Evolutionary conservation across 179 eudicot genomes (phyloP), one percentile per base, ranked within the genome.

Genomic region (Corrigiola litoralis): DNA sequence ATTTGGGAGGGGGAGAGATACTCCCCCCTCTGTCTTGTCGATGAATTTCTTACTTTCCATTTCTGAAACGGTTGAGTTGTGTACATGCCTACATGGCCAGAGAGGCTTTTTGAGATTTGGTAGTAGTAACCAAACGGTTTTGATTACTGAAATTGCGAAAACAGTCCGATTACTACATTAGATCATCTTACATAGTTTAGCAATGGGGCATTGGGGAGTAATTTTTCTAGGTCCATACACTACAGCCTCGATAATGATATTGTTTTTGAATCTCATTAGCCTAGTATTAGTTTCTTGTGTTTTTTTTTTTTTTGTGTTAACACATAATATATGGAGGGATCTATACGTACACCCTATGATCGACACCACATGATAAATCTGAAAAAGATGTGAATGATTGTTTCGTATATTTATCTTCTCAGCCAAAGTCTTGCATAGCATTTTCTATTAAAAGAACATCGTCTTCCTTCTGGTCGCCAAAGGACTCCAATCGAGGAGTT

Each of bases 71-170:
- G 40, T 38, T 32, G 65, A 68, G 64, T 4, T 55, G 5, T 63
- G 58, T 63, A 63, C 56, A 55, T 57, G 66, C 56, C 65, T 63
- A 63, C 56, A 55, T 57, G 66, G 61, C 65, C 42, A 32, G 4
- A 54, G 37, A 10, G 40, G 38, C 12, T 18, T 56, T 44, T 42
- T 54, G 5, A 18, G 32, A 27, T 28, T 53, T 27, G 58, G 37
- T 31, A 54, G 59, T 29, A 31, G 37, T 4, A 10, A 14, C 10
- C 4, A 18, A 6, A 27, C 44, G 14, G 11, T 6, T 40, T 40
- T 40, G 14, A 40, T 40, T n/a, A n/a, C n/a, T n/a, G n/a, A n/a
- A n/a, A n/a, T n/a, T n/a, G n/a, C n/a, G n/a, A n/a, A n/a, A n/a
- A n/a, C n/a, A n/a, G n/a, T n/a, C n/a, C n/a, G n/a, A n/a, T n/a